phyloP scores from a whole-genome alignment of 108 stramenopile species.

The Cafeteria roenbergensis region DNA sequence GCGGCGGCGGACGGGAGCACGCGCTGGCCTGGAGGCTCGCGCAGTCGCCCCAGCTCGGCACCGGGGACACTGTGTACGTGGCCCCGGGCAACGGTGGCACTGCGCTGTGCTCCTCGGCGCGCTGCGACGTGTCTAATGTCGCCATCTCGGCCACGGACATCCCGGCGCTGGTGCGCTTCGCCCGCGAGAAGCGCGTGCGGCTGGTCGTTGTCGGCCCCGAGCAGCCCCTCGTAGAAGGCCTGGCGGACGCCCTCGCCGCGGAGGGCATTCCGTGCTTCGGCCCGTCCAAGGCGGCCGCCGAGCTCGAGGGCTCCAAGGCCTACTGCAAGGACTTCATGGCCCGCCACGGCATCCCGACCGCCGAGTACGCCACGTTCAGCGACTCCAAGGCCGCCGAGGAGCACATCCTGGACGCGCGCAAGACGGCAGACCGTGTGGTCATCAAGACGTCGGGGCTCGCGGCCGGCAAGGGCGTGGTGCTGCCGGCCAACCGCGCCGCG shows the following conservation, averaged over 20 bases:
- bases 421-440: conserved; percentile 69
- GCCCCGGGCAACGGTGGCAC: conserved; percentile 17
- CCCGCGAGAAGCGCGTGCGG: conserved; percentile 14
- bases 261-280: conserved; percentile 79
- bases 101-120: background rate
- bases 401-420: conserved; percentile 56
- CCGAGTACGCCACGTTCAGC: conserved; percentile 76
- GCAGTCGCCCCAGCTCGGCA: conserved; percentile 9
- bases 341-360: conserved; percentile 77
- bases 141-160: background rate
- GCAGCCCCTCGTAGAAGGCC: conserved; percentile 79
- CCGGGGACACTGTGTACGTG: background rate
- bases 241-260: conserved; percentile 59
- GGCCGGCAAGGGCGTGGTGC: conserved; percentile 92
- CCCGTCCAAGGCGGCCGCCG: conserved; percentile 73
- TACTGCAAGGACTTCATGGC: conserved; percentile 95
- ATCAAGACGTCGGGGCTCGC: conserved; percentile 97
- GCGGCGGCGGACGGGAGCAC: conserved; percentile 47
- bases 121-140: conserved; percentile 5
- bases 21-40: conserved; percentile 37
- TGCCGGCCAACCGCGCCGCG: conserved; percentile 71
- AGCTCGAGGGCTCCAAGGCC: conserved; percentile 90
- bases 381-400: conserved; percentile 53
- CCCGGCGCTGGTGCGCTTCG: conserved; percentile 17
- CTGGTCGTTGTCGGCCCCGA: conserved; percentile 82